Percentiles rank a stretch among this genome's conserved stretches.
Evolutionary conservation across 2,329 filamentous ascomycete species (phyloP).

Genomic region (Endothia cerciana): DNA sequence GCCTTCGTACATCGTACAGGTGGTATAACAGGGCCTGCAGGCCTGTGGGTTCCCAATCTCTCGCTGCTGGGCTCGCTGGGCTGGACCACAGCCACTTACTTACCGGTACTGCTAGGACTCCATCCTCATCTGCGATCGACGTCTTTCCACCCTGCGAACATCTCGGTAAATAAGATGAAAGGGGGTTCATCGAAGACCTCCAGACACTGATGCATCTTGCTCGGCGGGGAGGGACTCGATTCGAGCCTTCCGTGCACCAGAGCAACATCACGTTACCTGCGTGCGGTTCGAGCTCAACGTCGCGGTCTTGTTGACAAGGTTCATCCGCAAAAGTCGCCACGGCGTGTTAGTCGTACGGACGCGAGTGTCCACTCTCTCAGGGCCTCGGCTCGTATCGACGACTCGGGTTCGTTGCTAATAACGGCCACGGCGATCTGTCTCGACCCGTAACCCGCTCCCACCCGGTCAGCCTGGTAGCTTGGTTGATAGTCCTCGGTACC

Average conservation of each 20-base stretch:
- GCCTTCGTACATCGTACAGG: neutral
- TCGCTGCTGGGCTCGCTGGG: neutral
- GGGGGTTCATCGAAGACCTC: neutral
- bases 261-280: neutral
- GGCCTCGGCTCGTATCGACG: constrained; percentile 15
- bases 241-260: neutral
- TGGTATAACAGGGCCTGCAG: neutral
- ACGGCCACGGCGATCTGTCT: neutral
- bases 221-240: neutral
- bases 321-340: neutral
- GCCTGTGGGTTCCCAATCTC: constrained; percentile 5
- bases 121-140: neutral
- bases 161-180: constrained; percentile 17
- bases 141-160: constrained; percentile 1
- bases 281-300: neutral
- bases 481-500: neutral
- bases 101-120: neutral
- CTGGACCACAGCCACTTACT: constrained; percentile 5
- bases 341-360: too few species aligned
- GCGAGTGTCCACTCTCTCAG: neutral
- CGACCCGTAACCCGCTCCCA: neutral
- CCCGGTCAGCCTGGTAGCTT: neutral
- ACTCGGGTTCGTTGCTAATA: constrained; percentile 5
- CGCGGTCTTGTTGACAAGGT: neutral
- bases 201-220: neutral